Evolutionary conservation across 1,284 basidiomycete species (phyloP), one percentile per base, ranked within the genome.

Genomic region (Xanthoconium separans): DNA sequence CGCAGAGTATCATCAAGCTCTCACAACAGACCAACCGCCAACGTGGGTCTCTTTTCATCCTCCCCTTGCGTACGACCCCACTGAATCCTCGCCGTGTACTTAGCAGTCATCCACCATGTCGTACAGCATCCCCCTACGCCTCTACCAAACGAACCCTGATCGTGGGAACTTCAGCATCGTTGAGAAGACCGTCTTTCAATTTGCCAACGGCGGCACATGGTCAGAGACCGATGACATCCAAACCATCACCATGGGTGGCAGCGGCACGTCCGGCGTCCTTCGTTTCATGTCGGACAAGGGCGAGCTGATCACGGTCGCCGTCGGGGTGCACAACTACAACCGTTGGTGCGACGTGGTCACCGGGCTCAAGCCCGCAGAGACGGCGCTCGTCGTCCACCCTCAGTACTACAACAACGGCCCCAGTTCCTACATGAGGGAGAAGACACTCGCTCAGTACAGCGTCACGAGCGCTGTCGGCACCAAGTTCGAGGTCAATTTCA

Each of bases 321-420:
- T 76, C 20, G 76, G 77, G 1, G 66, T 77, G 22, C 72, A 78
- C 65, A 72, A 74, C 65, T 69, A 70, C 60, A 67, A 65, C 55
- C 63, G 69, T 4, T 27, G 27, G 27, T 27, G 7, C 27, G 6
- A 27, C 56, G 20, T 49, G 37, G 44, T 54, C 11, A 54, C 53
- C 6, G 53, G 53, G n/a, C 39, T 55, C 2, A 2, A 3, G 20
- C 12, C 52, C 6, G 46, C 50, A 4, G 39, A 70, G 27, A 27
- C 7, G 4, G 27, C 27, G 7, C 27, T 7, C 27, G 6, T 27
- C 27, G 6, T 7, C 27, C 3, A 27, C 27, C 61, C 61, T 27
- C 27, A 7, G 6, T 27, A 27, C 27, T 27, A 27, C 4, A 27
- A 27, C 6, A 6, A 6, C 4, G 27, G 27, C 3, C 27, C 27